These are phyloP conservation scores for Suillus paluster DNA, from an alignment of 768 basidiomycete genomes.

Conservation along the genomic window DNA sequence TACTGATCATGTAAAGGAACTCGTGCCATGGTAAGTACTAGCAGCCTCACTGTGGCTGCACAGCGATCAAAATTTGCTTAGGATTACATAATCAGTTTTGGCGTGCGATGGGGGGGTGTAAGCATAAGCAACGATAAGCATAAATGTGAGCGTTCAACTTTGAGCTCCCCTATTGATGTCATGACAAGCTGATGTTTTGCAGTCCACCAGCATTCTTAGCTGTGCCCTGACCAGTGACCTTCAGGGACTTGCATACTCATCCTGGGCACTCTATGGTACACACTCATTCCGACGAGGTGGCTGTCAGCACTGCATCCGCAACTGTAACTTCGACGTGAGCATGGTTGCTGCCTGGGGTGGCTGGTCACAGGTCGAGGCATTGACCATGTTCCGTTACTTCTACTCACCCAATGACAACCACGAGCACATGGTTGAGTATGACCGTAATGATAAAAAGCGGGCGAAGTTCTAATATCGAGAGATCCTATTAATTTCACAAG, in stretches of 20 bases:
- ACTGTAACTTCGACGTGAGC: conserved; percentile 14
- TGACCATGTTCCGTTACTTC: conserved; percentile 22
- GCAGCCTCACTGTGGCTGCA: too few species aligned
- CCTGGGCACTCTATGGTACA: conserved; percentile 25
- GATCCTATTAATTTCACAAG: background rate
- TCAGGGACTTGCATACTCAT: conserved; percentile 8
- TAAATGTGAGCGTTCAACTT: too few species aligned
- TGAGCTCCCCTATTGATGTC: too few species aligned
- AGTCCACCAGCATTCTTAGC: conserved; percentile 18
- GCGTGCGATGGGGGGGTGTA: too few species aligned
- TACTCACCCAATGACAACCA: conserved; percentile 25
- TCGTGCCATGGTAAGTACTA: too few species aligned
- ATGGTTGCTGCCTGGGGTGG: conserved; percentile 27
- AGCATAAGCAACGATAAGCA: too few species aligned
- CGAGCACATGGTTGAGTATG: conserved; percentile 20
- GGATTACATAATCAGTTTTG: too few species aligned
- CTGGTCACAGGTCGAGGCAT: conserved; percentile 26
- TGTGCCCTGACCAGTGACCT: conserved; percentile 19
- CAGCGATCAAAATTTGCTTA: too few species aligned
- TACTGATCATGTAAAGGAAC: too few species aligned
- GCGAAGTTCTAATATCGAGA: background rate
- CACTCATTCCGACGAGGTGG: conserved; percentile 27
- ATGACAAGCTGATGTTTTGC: background rate
- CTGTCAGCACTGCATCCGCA: conserved; percentile 21
- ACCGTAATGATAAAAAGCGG: conserved; percentile 16